Conservation (phyloP, 176 grass and related monocot species). For the Raddia guianensis region DNA sequence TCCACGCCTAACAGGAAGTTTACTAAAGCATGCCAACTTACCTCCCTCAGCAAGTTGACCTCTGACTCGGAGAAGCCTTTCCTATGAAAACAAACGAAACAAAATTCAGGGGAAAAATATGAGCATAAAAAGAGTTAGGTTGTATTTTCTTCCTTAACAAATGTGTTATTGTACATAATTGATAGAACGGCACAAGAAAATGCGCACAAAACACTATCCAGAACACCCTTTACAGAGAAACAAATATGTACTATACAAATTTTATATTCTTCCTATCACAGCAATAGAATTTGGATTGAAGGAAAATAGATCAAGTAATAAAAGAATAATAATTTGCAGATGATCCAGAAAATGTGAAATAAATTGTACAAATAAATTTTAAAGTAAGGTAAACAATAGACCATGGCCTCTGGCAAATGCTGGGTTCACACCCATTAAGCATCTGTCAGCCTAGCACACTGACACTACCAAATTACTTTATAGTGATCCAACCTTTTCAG, state of each 20-base stretch:
- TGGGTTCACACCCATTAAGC: background rate
- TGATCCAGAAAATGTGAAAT: background rate
- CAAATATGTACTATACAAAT: background rate
- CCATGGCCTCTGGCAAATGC: background rate
- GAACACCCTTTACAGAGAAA: background rate
- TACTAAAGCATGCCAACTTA: slow-evolving; percentile 35
- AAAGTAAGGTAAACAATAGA: background rate
- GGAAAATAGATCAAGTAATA: background rate
- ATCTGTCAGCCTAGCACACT: background rate
- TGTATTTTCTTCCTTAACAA: slow-evolving; percentile 15
- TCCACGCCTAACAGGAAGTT: background rate
- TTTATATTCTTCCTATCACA: background rate
- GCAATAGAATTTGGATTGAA: slow-evolving; percentile 4
- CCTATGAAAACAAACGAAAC: slow-evolving; percentile 51
- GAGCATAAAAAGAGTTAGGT: slow-evolving; percentile 26
- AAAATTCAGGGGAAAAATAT: slow-evolving; percentile 35
- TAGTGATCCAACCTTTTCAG: background rate
- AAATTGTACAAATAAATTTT: background rate
- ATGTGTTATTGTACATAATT: slow-evolving; percentile 19
- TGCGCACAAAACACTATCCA: background rate
- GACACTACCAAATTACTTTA: background rate
- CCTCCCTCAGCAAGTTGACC: slow-evolving; percentile 87
- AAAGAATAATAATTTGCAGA: background rate
- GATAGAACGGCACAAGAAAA: background rate
- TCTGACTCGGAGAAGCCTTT: slow-evolving; percentile 86